Percentiles rank a stretch among this genome's conserved stretches.
phyloP scores from a whole-genome alignment of 176 grass and related monocot species.

The Aegilops speltoides region DNA sequence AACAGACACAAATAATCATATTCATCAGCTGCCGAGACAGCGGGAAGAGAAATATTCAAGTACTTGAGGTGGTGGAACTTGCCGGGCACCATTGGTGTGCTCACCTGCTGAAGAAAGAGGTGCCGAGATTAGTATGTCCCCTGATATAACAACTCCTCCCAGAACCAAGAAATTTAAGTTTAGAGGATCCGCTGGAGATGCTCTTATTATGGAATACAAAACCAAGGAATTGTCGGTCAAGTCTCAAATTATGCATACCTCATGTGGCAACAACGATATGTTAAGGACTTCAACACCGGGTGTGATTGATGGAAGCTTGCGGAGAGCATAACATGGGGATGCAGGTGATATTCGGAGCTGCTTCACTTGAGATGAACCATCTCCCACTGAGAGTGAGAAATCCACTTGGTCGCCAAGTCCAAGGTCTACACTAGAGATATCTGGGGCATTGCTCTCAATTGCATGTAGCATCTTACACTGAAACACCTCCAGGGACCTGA shows the following conservation, averaged over 20 bases:
- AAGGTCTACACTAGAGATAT: not conserved
- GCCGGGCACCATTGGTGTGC: not conserved
- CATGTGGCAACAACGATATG: not conserved
- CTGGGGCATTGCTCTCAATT: not conserved
- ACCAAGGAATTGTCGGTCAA: not conserved
- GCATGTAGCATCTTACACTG: not conserved
- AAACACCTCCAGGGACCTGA: not conserved
- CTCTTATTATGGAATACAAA: not conserved
- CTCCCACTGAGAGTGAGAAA: not conserved
- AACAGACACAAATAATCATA: not conserved
- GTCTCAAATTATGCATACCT: conserved; percentile 3
- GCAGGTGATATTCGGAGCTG: not conserved
- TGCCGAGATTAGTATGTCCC: not conserved
- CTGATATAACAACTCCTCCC: not conserved
- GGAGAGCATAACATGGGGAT: not conserved
- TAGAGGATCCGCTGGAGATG: too few species aligned
- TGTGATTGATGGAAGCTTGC: not conserved
- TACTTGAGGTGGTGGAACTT: conserved; percentile 3
- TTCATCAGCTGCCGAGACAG: not conserved
- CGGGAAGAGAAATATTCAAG: not conserved
- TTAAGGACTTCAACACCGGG: not conserved
- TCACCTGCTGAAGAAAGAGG: not conserved
- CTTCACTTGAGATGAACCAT: not conserved
- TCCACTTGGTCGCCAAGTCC: not conserved
- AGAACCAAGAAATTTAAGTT: too few species aligned